Conservation (phyloP, 176 grass and related monocot genomes). For the Lolium perenne region DNA sequence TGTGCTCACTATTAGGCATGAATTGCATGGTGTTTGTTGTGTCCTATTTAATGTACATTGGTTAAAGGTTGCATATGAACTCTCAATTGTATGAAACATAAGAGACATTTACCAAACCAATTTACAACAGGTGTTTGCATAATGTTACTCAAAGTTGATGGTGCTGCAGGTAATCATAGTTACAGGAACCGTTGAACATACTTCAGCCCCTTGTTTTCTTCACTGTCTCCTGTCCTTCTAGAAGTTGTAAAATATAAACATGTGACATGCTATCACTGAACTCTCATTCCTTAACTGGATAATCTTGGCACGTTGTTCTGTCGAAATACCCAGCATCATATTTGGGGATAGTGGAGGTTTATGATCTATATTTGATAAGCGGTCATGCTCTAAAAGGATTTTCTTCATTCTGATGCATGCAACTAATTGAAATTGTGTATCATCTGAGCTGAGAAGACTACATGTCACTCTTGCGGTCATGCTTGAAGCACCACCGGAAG, state of each 20-base stretch:
- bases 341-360: constrained; percentile 11
- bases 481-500: constrained; percentile 23
- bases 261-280: constrained; percentile 1
- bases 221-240: not conserved
- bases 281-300: not conserved
- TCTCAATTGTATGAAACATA: not conserved
- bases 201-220: not conserved
- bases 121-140: not conserved
- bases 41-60: not conserved
- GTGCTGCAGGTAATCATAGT: not conserved
- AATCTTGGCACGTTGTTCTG: not conserved
- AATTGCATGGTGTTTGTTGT: not conserved
- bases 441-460: not conserved
- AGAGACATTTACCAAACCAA: not conserved
- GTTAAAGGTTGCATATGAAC: not conserved
- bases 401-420: constrained; percentile 18
- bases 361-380: not conserved
- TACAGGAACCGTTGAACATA: not conserved
- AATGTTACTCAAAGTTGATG: constrained; percentile 16
- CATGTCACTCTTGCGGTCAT: constrained; percentile 6
- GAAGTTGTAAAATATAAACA: not conserved
- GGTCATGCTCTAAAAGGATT: not conserved
- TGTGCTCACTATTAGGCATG: constrained; percentile 25
- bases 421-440: not conserved
- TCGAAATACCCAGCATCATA: constrained; percentile 21